Evolutionary conservation across 306 rosid genomes (phyloP), one percentile per base, ranked within the genome.

Genomic region (Styphnolobium japonicum): DNA sequence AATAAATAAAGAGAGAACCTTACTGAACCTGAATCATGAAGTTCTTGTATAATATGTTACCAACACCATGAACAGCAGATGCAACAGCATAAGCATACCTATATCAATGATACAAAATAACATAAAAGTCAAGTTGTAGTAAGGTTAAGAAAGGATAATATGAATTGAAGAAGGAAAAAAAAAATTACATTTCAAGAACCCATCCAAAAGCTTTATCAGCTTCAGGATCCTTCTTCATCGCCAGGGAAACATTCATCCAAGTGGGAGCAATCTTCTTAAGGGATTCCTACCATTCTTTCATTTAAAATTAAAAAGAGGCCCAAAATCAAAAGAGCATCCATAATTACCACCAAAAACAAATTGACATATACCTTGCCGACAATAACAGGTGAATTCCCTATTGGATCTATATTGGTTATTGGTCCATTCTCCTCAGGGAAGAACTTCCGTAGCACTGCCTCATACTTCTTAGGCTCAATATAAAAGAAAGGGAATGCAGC

Each of bases 191-290:
- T 91, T 96, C 99, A 79, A 96, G 99, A 85, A 96, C 99, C 99
- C 99, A 96, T 71, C 99, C 99, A 80, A 96, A 96, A 86, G 99
- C 96, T 81, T 90, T 93, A 78, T 96, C 99, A 16, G 99, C 78
- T 85, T 93, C 96, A 76, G 99, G 99, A 86, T 96, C 98, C 83
- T 93, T 91, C 88, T 96, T 96, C 99, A 96, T 96, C 36, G 97
- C 98, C 86, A 96, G 71, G 70, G 99, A 96, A 80, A 96, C 70
- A 85, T 96, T 96, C 99, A 96, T 96, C 99, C 99, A 96, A 76
- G 98, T 93, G 37, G 98, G 99, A 80, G 99, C 99, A 89, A 96
- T 96, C 90, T 90, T 93, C 89, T 90, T 91, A 53, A 96, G 99
- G 57, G 90, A 85, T 78, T 90, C 90, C 99, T 96, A 60, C 49